Percentiles rank a stretch among this genome's conserved stretches.
Conservation (phyloP, 495 filamentous ascomycete species). For the Penicillium odoratum region DNA sequence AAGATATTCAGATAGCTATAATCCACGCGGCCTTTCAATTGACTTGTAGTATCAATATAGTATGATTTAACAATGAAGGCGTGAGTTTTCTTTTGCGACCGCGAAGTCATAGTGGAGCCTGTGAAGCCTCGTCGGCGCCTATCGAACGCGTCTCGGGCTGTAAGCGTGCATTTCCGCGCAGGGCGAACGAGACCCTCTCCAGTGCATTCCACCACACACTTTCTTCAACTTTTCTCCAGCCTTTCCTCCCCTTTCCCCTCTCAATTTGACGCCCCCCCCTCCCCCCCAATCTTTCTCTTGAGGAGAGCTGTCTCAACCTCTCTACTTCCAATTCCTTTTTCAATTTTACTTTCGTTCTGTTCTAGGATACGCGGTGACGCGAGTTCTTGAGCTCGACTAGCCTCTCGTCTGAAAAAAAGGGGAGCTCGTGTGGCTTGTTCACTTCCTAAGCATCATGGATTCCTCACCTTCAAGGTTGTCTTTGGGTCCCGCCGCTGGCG, state of each 20-base stretch:
- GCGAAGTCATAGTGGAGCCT: constrained; percentile 37
- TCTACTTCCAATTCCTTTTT: constrained; percentile 4
- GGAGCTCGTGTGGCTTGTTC: constrained; percentile 17
- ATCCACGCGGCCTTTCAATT: neutral
- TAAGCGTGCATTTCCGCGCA: constrained; percentile 51
- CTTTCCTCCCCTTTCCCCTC: constrained; percentile 28
- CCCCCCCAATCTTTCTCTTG: constrained; percentile 17
- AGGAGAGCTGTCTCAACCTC: constrained; percentile 5
- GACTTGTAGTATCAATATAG: neutral
- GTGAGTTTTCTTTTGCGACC: neutral
- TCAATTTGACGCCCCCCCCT: constrained; percentile 4
- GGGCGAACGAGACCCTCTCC: constrained; percentile 39
- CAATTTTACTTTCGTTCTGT: constrained; percentile 4
- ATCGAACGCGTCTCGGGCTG: constrained; percentile 51
- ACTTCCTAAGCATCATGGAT: constrained; percentile 36
- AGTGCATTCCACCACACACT: constrained; percentile 43
- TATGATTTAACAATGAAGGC: neutral
- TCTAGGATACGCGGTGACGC: constrained; percentile 24
- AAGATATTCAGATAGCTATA: neutral
- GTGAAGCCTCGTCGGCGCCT: constrained; percentile 46
- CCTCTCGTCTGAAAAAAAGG: constrained; percentile 15
- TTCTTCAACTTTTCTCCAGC: constrained; percentile 37
- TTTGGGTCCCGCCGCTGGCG: constrained; percentile 53
- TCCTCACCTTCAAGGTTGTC: constrained; percentile 44
- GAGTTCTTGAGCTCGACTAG: constrained; percentile 27